Base-by-base conservation (phyloP, 2,329 filamentous ascomycete genomes). In the Orbilia brochopaga region DNA sequence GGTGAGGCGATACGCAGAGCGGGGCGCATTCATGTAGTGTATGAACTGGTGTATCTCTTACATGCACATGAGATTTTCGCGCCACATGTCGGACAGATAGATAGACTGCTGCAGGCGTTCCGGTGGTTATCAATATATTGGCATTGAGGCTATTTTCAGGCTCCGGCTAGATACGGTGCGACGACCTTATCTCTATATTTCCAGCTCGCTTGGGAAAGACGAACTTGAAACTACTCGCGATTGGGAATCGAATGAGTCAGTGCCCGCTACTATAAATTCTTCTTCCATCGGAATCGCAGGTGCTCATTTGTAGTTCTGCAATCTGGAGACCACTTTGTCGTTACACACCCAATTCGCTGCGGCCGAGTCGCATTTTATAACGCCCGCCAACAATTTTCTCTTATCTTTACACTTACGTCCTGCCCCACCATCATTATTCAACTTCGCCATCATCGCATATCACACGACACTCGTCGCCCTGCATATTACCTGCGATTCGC, bases 341-440 rank as follows among this genome's bases (percentile, higher is more conserved):
- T 32, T 32, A 32, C 27, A n/a, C n/a, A n/a, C n/a, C n/a, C n/a
- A n/a, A n/a, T n/a, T 48, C 5, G 19, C 15, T 10, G 44, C 6
- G 19, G 8, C 11, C 5, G 44, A 48, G 44, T 53, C 10, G 10
- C 10, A 32, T 17, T 55, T 51, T 59, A 42, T 19, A 35, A 35
- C 56, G 48, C 35, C 37, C 27, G 24, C 27, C 55, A 48, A 58
- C 55, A 58, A 48, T 48, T 59, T 10, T 17, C 19, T 5, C 42
- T 50, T 35, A 52, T 50, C 37, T 44, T 15, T 15, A 42, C 5
- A 5, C 4, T 3, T 8, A 40, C 27, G n/a, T 46, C 37, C 23
- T 46, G 42, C 65, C 48, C 53, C 58, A 40, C 66, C 66, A 69
- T 27, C 52, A 21, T 17, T 17, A n/a, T n/a, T 19, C 32, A 10